Evolutionary conservation across 768 basidiomycete genomes (phyloP), one percentile per base, ranked within the genome.

Genomic region (Lactifluus pinguis): DNA sequence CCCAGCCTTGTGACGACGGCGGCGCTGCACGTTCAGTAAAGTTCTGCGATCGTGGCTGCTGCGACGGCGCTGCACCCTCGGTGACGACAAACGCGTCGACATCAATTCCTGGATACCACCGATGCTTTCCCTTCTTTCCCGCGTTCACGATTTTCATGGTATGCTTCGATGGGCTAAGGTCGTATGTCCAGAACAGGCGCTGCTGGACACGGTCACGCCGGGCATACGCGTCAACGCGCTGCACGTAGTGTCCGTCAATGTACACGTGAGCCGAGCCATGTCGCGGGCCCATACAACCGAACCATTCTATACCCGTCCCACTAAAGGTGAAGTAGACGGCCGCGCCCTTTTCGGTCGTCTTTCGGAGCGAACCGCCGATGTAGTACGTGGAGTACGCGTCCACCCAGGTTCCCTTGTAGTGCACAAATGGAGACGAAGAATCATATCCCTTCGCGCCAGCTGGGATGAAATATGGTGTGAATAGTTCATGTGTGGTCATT

Each of bases 271-370:
- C 77, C 9, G 78, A 69, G 14, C 88, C 84, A 67, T 89, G 82
- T 15, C 65, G 69, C 44, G 68, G 74, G 65, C 80, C 82, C 44
- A 73, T 76, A 66, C 76, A 79, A 34, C 89, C 89, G 65, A 89
- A 90, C 84, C 83, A 87, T 72, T 90, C 89, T 64, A 91, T 77
- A 0, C 86, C 86, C 13, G 84, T 86, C 14, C 88, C 89, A n/a
- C 74, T 74, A 71, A 89, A 89, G 3, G 78, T 76, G 71, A 89
- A 80, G 2, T 75, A 74, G 49, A 80, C 73, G 4, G 79, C 72
- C 11, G 87, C 82, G 50, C 76, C 76, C 17, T 71, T 71, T 49
- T 79, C 71, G 14, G 74, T 72, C 0, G 85, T 85, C 68, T 76
- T 77, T 14, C 76, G 79, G 38, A 82, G 71, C 14, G 82, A 79